phyloP scores from a whole-genome alignment of 768 basidiomycete species.

The Tephrocybe sp. region DNA sequence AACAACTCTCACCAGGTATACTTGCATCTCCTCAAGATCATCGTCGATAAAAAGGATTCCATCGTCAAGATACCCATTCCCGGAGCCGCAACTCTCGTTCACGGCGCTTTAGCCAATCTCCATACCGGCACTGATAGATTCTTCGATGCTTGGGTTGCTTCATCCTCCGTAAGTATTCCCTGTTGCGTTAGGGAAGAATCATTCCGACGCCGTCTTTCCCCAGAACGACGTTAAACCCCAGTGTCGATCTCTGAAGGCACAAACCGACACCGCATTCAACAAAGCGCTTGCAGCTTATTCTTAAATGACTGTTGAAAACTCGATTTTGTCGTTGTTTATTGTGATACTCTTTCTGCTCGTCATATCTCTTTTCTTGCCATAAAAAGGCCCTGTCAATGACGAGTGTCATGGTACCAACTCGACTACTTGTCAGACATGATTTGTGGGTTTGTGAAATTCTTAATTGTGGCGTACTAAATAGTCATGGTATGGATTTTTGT shows the following conservation, averaged over 20 bases:
- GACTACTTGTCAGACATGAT: too few relatives aligned
- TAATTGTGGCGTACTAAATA: too few relatives aligned
- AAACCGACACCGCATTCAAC: slow-evolving; percentile 3
- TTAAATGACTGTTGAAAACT: background rate
- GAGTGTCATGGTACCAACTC: too few relatives aligned
- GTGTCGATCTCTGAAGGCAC: background rate
- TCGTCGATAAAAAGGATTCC: slow-evolving; percentile 26
- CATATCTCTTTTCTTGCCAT: too few relatives aligned
- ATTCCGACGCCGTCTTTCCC: background rate
- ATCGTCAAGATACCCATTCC: slow-evolving; percentile 22
- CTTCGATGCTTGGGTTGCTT: background rate
- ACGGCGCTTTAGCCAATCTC: background rate
- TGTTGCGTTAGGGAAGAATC: background rate
- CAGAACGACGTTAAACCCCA: slow-evolving; percentile 3
- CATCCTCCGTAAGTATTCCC: slow-evolving; percentile 3
- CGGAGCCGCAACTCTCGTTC: slow-evolving; percentile 2
- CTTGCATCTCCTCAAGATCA: slow-evolving; percentile 15
- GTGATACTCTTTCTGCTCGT: too few relatives aligned
- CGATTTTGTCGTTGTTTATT: background rate
- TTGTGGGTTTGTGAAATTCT: too few relatives aligned
- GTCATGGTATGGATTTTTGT: too few relatives aligned
- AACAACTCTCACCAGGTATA: slow-evolving; percentile 16
- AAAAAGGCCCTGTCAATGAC: too few relatives aligned
- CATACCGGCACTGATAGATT: background rate
- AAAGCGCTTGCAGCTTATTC: slow-evolving; percentile 3